These are phyloP conservation scores for Sextonia rubra DNA, from an alignment of 164 flowering plant species.

Conservation along the genomic window DNA sequence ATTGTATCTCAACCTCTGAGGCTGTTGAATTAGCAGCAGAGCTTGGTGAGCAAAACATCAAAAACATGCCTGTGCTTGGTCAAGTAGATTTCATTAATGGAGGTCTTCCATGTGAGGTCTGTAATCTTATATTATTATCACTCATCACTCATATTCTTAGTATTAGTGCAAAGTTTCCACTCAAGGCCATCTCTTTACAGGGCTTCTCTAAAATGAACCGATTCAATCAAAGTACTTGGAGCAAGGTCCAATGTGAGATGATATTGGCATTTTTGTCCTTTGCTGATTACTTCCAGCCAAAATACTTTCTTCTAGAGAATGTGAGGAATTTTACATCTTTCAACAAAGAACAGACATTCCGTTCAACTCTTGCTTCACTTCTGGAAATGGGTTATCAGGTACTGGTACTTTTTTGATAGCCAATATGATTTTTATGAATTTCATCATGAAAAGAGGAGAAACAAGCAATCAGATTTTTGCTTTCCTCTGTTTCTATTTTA, in stretches of 20 bases:
- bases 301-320: constrained; percentile 82
- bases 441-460: not conserved
- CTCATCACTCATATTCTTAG: not conserved
- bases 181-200: constrained; percentile 32
- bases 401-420: not conserved
- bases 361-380: constrained; percentile 79
- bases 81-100: constrained; percentile 96
- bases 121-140: not conserved
- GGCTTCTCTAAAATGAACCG: constrained; percentile 98
- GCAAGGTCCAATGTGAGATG: constrained; percentile 97
- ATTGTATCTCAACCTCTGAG: constrained; percentile 71
- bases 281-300: constrained; percentile 86
- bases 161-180: not conserved
- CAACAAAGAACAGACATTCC: constrained; percentile 93
- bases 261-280: constrained; percentile 88
- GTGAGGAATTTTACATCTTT: constrained; percentile 87
- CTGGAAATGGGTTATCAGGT: constrained; percentile 99
- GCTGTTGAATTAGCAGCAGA: constrained; percentile 59
- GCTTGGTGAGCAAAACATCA: constrained; percentile 48
- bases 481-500: constrained; percentile 43
- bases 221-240: constrained; percentile 88
- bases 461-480: not conserved
- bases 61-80: constrained; percentile 80
- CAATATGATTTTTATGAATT: no score
- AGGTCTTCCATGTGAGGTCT: constrained; percentile 94